Conservation (phyloP, 257 asterid genomes). For the Primulina huaijiensis region DNA sequence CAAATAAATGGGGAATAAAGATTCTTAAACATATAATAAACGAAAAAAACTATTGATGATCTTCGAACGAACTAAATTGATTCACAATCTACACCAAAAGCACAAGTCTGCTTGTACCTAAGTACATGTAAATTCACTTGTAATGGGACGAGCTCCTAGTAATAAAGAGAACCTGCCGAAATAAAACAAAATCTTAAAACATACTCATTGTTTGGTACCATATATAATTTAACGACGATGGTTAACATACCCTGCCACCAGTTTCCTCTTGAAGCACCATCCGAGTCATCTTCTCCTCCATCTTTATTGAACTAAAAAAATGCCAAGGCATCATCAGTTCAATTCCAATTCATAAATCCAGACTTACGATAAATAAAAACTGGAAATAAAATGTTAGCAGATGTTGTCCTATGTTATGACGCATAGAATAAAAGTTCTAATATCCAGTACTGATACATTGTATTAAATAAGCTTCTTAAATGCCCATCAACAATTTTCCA, state of each 20-base stretch:
- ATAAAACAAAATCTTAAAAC: neutral
- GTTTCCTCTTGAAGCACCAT: slow-evolving; percentile 53
- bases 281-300: slow-evolving; percentile 42
- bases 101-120: slow-evolving; percentile 29
- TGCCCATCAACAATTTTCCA: neutral
- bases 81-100: neutral
- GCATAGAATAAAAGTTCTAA: neutral
- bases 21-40: neutral
- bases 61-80: neutral
- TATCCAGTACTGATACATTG: neutral
- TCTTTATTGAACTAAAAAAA: slow-evolving; percentile 35
- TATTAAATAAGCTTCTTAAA: neutral
- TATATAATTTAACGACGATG: neutral
- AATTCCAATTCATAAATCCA: neutral
- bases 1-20: neutral
- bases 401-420: neutral
- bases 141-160: slow-evolving; percentile 38
- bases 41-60: neutral
- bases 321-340: neutral
- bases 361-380: neutral
- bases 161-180: slow-evolving; percentile 70
- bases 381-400: slow-evolving; percentile 5
- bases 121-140: slow-evolving; percentile 29
- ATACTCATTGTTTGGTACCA: neutral
- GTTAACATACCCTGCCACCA: slow-evolving; percentile 53